Evolutionary conservation across 148 eudicot species (phyloP).

Genomic region (Rhododendron mucronatum): DNA sequence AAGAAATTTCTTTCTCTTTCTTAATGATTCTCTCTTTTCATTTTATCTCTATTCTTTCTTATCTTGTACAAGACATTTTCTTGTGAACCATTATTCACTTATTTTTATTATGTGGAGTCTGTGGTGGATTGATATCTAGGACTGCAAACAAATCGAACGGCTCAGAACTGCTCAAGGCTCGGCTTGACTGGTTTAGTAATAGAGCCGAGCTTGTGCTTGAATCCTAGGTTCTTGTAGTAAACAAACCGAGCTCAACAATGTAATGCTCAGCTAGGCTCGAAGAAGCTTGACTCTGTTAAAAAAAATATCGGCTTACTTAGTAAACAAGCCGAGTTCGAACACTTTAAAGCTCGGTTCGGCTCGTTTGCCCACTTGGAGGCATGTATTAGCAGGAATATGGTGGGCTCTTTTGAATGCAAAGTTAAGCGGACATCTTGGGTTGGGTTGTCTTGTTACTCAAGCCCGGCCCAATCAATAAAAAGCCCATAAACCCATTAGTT

Average conservation of each 20-base stretch:
- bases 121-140: neutral
- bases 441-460: neutral
- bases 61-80: neutral
- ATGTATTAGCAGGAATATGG: neutral
- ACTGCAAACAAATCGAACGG: neutral
- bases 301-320: no score
- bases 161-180: no score
- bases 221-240: no score
- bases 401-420: neutral
- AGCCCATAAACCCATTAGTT: neutral
- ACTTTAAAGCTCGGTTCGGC: no score
- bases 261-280: no score
- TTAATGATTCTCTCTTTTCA: no score
- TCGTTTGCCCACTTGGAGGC: neutral
- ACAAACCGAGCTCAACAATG: no score
- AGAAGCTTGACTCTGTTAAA: no score
- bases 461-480: neutral
- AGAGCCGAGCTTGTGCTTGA: no score
- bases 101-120: neutral
- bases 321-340: no score
- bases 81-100: neutral
- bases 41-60: neutral
- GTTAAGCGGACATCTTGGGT: neutral
- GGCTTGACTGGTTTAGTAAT: no score
- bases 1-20: no score